Conservation (phyloP, 352 stramenopile species). For the Bremia lactucae region DNA sequence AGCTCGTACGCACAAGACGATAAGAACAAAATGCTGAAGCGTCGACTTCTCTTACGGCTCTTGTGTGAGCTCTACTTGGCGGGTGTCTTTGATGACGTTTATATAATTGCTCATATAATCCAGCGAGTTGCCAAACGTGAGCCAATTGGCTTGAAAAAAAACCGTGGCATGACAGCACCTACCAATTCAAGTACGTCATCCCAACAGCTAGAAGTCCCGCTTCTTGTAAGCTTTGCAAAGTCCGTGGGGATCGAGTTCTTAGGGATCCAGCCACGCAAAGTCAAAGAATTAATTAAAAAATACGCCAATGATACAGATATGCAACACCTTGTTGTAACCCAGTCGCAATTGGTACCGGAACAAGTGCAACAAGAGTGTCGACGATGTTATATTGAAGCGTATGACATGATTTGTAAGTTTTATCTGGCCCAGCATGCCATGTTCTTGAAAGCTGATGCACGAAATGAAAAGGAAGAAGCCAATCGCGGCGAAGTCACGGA, state of each 20-base stretch:
- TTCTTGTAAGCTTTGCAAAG: conserved; percentile 93
- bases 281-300: conserved; percentile 40
- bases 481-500: conserved; percentile 74
- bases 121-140: conserved; percentile 61
- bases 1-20: conserved; percentile 47
- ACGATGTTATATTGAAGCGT: conserved; percentile 81
- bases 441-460: conserved; percentile 87
- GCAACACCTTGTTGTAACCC: conserved; percentile 19
- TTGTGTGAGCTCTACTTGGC: conserved; percentile 77
- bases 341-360: conserved; percentile 47
- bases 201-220: conserved; percentile 84
- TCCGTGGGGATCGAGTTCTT: conserved; percentile 85
- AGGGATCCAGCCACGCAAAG: conserved; percentile 52
- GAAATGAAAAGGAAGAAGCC: conserved; percentile 87
- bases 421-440: conserved; percentile 85
- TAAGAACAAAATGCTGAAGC: conserved; percentile 67
- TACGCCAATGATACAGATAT: conserved; percentile 30
- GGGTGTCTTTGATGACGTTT: conserved; percentile 66
- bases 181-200: conserved; percentile 8
- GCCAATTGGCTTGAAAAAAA: conserved; percentile 10
- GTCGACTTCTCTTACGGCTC: conserved; percentile 64
- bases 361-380: conserved; percentile 60
- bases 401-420: conserved; percentile 81
- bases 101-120: conserved; percentile 71
- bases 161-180: conserved; percentile 36